Evolutionary conservation across 306 rosid genomes (phyloP), one percentile per base, ranked within the genome.

Genomic region (Vachellia collinsii): DNA sequence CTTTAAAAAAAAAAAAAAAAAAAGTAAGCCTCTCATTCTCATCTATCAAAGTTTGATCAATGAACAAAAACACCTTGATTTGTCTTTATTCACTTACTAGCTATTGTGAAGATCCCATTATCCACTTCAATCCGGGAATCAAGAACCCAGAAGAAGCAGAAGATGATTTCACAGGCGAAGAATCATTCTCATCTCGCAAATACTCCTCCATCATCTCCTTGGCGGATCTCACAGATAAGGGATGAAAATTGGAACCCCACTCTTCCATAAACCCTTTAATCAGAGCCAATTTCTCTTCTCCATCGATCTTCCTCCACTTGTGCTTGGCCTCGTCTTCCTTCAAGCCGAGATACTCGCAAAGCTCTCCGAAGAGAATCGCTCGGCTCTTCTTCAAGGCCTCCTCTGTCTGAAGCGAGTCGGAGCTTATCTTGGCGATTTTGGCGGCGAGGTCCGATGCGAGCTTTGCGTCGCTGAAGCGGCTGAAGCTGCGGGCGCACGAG

Each of bases 361-460:
- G 50, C 82, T 91, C 94, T 5, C 83, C 70, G 85, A 94, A 92
- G 19, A 94, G 88, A 1, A 94, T 77, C 63, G 82, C 84, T 77
- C 85, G 83, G 92, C 97, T 90, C 88, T 90, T 92, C 66, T 67
- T 79, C 91, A 94, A 80, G 47, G 94, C 97, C 39, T 90, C 97
- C 69, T 87, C 92, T 20, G 89, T 84, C 72, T 86, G 85, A 25
- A 44, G 8, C 83, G 62, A 62, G 19, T 83, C 83, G 77, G 82
- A 64, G 82, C 80, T 91, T 74, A 88, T 84, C 70, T 83, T 86
- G 7, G 87, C 83, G 7, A 79, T 85, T 77, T 79, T 90, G 29
- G 70, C 73, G 7, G 94, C 87, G 9, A 92, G 72, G 38, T 88
- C 90, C 19, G 91, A 79, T 7, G 98, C 89, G 0, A 94, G 92